Percentiles rank a stretch among this genome's conserved stretches.
Evolutionary conservation across 306 rosid genomes (phyloP).

Genomic region (Dalbergia cultrata): DNA sequence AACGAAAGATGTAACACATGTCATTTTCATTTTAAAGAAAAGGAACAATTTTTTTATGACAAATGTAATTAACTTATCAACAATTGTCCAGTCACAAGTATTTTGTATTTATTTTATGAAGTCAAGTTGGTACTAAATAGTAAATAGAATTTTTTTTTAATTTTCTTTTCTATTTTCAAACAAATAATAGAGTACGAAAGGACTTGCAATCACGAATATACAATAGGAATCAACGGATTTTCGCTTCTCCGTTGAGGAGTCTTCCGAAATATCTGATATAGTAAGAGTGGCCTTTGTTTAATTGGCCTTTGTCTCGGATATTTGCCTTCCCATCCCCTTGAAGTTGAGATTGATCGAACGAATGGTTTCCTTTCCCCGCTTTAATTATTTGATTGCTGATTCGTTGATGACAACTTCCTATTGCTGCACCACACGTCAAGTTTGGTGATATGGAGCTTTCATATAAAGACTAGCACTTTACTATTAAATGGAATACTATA

Average conservation of each 20-base stretch:
- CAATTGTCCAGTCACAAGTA: no score
- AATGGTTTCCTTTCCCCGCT: neutral
- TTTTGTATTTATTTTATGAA: no score
- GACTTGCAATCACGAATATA: neutral
- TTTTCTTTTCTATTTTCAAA: neutral
- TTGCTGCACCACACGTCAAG: constrained; percentile 25
- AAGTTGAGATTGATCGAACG: neutral
- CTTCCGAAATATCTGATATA: constrained; percentile 27
- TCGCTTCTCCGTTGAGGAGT: neutral
- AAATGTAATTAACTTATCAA: neutral
- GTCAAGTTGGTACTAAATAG: neutral
- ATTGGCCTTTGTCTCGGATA: neutral
- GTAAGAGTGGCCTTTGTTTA: constrained; percentile 14
- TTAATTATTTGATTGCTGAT: neutral
- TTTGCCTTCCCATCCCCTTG: neutral
- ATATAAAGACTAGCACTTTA: neutral
- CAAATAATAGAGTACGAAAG: neutral
- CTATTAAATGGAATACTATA: neutral
- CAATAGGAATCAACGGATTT: neutral
- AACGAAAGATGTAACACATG: neutral
- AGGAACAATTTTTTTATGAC: neutral
- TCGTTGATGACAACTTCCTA: neutral
- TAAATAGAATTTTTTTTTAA: neutral
- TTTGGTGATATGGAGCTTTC: constrained; percentile 8
- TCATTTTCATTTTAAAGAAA: no score